phyloP scores from a whole-genome alignment of 345 rosid genomes.

The Dipteronia sinensis region DNA sequence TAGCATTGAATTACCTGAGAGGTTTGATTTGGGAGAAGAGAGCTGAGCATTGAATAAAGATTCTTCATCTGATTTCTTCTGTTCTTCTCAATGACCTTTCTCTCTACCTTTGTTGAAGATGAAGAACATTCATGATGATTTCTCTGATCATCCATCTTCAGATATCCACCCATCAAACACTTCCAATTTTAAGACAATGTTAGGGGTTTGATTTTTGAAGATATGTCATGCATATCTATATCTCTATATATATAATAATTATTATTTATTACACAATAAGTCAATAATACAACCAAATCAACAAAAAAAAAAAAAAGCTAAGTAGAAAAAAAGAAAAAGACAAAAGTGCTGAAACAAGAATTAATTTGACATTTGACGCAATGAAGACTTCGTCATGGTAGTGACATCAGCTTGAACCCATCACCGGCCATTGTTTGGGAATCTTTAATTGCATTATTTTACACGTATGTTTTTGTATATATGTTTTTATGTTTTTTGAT shows the following conservation, averaged over 20 bases:
- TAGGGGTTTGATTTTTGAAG: background rate
- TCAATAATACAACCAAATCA: too few relatives aligned
- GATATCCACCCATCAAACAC: background rate
- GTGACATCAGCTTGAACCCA: too few relatives aligned
- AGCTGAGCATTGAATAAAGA: constrained; percentile 41
- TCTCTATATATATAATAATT: background rate
- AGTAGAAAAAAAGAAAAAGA: too few relatives aligned
- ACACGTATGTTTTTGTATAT: background rate
- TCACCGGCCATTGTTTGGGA: background rate
- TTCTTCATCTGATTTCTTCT: constrained; percentile 55
- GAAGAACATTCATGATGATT: constrained; percentile 5
- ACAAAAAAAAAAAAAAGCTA: too few relatives aligned
- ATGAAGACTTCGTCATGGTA: too few relatives aligned
- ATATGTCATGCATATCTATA: background rate
- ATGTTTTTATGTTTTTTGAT: too few relatives aligned
- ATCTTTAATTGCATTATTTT: background rate
- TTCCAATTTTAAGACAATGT: background rate
- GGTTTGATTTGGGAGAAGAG: constrained; percentile 45
- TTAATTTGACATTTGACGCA: too few relatives aligned
- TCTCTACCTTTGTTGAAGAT: constrained; percentile 42
- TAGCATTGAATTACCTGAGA: constrained; percentile 26
- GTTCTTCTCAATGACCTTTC: constrained; percentile 54
- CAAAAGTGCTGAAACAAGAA: too few relatives aligned
- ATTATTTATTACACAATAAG: too few relatives aligned
- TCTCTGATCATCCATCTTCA: constrained; percentile 16